Conservation (phyloP, 2,329 filamentous ascomycete genomes). For the Aspergillus ochraceus region DNA sequence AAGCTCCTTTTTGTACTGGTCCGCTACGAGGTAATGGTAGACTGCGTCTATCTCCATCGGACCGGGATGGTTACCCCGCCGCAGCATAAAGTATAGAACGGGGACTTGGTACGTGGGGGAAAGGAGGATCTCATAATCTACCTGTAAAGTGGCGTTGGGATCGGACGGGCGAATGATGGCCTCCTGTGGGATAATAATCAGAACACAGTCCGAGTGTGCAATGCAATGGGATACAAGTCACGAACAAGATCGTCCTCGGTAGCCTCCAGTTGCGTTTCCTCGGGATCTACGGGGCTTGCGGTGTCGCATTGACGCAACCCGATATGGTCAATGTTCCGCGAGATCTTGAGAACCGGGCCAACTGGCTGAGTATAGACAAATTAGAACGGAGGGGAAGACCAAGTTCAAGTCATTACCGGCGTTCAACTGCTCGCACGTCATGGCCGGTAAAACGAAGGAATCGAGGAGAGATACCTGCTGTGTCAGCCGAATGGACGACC, state of each 20-base stretch:
- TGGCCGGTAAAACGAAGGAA: neutral
- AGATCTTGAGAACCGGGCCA: slow-evolving; percentile 30
- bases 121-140: slow-evolving; percentile 72
- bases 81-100: slow-evolving; percentile 72
- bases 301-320: slow-evolving; percentile 10
- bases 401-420: neutral
- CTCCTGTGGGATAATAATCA: slow-evolving; percentile 41
- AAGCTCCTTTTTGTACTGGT: slow-evolving; percentile 62
- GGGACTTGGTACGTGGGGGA: slow-evolving; percentile 74
- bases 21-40: slow-evolving; percentile 69
- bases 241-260: slow-evolving; percentile 32
- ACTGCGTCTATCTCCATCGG: slow-evolving; percentile 65
- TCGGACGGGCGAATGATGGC: slow-evolving; percentile 38
- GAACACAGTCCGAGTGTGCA: slow-evolving; percentile 12
- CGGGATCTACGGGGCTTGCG: slow-evolving; percentile 7
- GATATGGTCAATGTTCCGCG: slow-evolving; percentile 21
- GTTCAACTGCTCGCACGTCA: neutral
- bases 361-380: slow-evolving; percentile 20
- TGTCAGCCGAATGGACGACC: slow-evolving; percentile 34
- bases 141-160: slow-evolving; percentile 44
- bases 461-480: slow-evolving; percentile 26
- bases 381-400: neutral
- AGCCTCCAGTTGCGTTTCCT: slow-evolving; percentile 22
- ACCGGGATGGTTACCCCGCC: slow-evolving; percentile 57
- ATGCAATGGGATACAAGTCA: slow-evolving; percentile 12